A percentile compares a stretch with the other conserved stretches of the same genome.
Evolutionary conservation across 106 monocot species (phyloP).

Genomic region (Dioscorea dumetorum): DNA sequence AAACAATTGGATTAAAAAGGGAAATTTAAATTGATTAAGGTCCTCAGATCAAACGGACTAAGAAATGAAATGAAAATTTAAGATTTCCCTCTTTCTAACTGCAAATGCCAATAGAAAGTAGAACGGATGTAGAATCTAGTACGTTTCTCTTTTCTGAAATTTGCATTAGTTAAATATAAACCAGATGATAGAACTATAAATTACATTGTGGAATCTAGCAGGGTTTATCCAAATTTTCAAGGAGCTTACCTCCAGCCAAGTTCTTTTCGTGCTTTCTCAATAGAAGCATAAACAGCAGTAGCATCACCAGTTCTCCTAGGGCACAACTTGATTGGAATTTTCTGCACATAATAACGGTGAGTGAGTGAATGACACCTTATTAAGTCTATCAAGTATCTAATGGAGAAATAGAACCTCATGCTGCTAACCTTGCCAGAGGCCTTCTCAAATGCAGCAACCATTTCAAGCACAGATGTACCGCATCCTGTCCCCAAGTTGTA

Average conservation of each 20-base stretch:
- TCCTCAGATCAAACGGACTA: no score
- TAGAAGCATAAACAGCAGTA: conserved; percentile 76
- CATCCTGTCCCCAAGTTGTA: conserved; percentile 83
- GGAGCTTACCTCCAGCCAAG: conserved; percentile 75
- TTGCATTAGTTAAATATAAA: no score
- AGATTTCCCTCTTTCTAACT: no score
- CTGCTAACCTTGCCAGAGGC: conserved; percentile 61
- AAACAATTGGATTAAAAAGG: no score
- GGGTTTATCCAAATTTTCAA: not conserved
- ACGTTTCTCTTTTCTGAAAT: no score
- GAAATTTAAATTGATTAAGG: no score
- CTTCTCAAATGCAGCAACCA: conserved; percentile 85
- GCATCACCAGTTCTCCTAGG: conserved; percentile 79
- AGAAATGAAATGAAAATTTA: no score
- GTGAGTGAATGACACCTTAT: not conserved
- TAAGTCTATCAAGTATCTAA: not conserved
- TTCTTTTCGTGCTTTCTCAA: conserved; percentile 70
- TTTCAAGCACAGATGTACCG: conserved; percentile 82
- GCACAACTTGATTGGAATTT: conserved; percentile 78
- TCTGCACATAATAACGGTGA: conserved; percentile 14
- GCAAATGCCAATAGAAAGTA: no score
- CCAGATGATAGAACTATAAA: no score
- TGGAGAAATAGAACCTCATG: not conserved
- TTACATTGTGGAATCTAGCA: not conserved
- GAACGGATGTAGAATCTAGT: no score